phyloP scores from a whole-genome alignment of 768 basidiomycete species.

The Trametes villosa region DNA sequence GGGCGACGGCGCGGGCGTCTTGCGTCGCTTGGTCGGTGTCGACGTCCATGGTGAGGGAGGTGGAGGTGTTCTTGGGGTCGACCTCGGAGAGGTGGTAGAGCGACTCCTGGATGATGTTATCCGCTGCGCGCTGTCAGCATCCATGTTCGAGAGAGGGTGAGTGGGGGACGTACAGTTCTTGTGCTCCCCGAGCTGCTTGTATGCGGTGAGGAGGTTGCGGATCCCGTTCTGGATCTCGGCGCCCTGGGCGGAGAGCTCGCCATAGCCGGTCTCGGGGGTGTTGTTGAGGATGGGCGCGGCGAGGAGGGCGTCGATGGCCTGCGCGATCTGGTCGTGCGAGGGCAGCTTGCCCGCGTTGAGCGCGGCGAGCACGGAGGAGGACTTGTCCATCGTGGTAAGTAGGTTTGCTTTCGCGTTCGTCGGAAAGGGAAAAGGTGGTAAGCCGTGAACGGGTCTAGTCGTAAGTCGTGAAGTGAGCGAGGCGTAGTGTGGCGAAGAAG shows the following conservation, averaged over 20 bases:
- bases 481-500: no score
- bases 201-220: slow-evolving; percentile 57
- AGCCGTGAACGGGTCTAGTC: no score
- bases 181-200: slow-evolving; percentile 54
- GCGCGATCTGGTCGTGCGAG: slow-evolving; percentile 57
- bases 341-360: slow-evolving; percentile 75
- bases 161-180: slow-evolving; percentile 56
- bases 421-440: no score
- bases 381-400: slow-evolving; percentile 65
- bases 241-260: slow-evolving; percentile 60
- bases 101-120: slow-evolving; percentile 66
- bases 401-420: background rate
- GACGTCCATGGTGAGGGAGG: slow-evolving; percentile 35
- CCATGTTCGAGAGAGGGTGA: background rate
- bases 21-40: slow-evolving; percentile 50
- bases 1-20: slow-evolving; percentile 55
- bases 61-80: slow-evolving; percentile 47
- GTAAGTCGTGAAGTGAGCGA: background rate
- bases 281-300: slow-evolving; percentile 51
- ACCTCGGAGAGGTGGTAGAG: slow-evolving; percentile 66
- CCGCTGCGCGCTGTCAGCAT: slow-evolving; percentile 45
- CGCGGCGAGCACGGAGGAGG: slow-evolving; percentile 65
- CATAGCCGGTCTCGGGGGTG: slow-evolving; percentile 42
- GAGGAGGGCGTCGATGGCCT: slow-evolving; percentile 59
- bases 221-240: slow-evolving; percentile 53